Evolutionary conservation across 805 yeast species (phyloP).

Genomic region (Metschnikowia picachoensis): DNA sequence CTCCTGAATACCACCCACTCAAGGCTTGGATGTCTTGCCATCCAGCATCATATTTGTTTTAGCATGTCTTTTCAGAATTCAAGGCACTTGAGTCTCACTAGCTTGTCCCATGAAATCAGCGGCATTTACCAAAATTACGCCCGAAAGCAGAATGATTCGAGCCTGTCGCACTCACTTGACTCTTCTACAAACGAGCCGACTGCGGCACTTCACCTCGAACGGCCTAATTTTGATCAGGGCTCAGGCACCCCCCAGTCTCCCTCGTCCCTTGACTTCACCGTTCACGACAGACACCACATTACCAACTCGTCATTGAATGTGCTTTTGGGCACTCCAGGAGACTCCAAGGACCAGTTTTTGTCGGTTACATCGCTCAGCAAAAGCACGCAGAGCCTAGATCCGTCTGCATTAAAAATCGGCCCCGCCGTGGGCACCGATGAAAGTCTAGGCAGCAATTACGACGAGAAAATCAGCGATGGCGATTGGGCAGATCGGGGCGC

Average conservation of each 20-base stretch:
- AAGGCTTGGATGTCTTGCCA: background rate
- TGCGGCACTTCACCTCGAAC: background rate
- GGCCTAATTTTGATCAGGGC: conserved; percentile 5
- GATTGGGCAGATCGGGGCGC: conserved; percentile 37
- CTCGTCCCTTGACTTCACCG: conserved; percentile 32
- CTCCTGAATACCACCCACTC: no score
- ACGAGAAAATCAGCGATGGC: conserved; percentile 14
- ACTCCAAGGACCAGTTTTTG: conserved; percentile 19
- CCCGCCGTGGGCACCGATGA: conserved; percentile 7
- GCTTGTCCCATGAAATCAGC: conserved; percentile 14
- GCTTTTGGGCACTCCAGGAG: conserved; percentile 28
- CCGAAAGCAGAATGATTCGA: background rate
- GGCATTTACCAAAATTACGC: conserved; percentile 14
- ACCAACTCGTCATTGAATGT: conserved; percentile 37
- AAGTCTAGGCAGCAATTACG: conserved; percentile 12
- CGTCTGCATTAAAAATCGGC: conserved; percentile 1
- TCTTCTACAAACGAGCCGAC: conserved; percentile 9
- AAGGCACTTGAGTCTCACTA: conserved; percentile 12
- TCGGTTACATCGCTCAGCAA: conserved; percentile 4
- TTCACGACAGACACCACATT: conserved; percentile 9
- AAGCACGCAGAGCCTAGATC: conserved; percentile 1
- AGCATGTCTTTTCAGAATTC: conserved; percentile 7
- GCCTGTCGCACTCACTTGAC: conserved; percentile 8
- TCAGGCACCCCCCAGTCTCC: conserved; percentile 28
- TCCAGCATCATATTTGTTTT: background rate